Conservation (phyloP, 139 green algal genomes). For the Auxenochlorella pyrenoidosa region DNA sequence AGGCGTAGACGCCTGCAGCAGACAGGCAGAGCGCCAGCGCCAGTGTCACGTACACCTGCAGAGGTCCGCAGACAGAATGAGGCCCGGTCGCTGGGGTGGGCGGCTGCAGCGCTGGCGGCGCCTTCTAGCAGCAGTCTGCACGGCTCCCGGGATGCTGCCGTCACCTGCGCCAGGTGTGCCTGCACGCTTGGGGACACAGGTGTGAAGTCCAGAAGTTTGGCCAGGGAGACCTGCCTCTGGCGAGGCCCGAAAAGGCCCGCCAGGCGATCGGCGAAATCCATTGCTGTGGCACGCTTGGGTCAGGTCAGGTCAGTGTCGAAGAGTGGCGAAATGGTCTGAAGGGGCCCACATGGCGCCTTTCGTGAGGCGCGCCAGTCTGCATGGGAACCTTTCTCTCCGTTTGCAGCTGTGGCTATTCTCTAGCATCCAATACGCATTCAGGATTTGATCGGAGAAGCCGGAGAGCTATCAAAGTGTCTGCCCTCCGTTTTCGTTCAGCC, state of each 20-base stretch:
- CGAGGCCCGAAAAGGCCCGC: not conserved
- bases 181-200: not conserved
- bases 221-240: not conserved
- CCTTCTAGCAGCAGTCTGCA: not conserved
- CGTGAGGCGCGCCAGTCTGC: no score
- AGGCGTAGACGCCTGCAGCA: not conserved
- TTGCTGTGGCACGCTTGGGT: not conserved
- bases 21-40: slow-evolving; percentile 41
- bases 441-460: no score
- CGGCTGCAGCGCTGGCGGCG: not conserved
- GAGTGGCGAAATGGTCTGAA: no score
- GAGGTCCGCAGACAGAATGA: not conserved
- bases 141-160: not conserved
- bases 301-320: no score
- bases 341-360: no score
- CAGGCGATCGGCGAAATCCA: not conserved
- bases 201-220: slow-evolving; percentile 2
- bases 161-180: not conserved
- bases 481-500: no score
- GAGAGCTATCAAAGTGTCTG: no score
- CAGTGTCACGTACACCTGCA: slow-evolving; percentile 76
- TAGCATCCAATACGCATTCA: no score
- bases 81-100: not conserved
- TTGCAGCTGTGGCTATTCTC: no score
- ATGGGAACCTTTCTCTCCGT: no score